Base-by-base conservation (phyloP, 768 basidiomycete genomes). In the Kwoniella mangroviensis region DNA sequence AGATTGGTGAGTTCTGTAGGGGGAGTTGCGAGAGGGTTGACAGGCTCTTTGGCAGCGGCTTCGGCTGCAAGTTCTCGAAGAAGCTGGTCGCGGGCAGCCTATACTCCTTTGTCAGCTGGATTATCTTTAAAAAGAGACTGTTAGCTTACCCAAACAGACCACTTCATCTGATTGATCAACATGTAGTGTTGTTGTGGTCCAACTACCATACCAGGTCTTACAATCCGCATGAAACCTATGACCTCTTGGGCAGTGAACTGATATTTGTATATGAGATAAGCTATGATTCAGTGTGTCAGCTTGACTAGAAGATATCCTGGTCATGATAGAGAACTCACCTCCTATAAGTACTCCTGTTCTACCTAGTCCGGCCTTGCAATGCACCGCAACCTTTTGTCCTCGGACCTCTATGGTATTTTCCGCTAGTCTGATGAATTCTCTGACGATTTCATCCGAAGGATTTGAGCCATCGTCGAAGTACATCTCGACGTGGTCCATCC, bases 391-490 rank as follows among this genome's bases (percentile, higher is more conserved):
- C 26, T 90, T 91, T 60, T 92, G 92, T 12, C 92, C 92, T 21
- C 45, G 63, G 15, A 76, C 83, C 71, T 91, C 89, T 56, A 98
- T 89, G 34, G 91, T 86, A 21, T 87, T 85, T 78, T 98, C 95
- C 1, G 91, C 89, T 64, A 92, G 84, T 74, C 92, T 90, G 74
- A 99, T 91, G 79, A 99, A 99, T 67, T 89, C 88, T 64, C 94
- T 88, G 54, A 94, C 92, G 76, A 98, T 97, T 68, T 97, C 93
- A 83, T 97, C 92, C 0, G 94, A 91, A 5, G 96, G 96, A 83
- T 98, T 98, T 24, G 94, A 97, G 22, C 97, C 97, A 81, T 99
- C 97, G 83, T 98, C 94, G 75, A 97, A 98, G 83, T 96, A 98
- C 72, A 98, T 87, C 13, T 78, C 77, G 34, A 75, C 67, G 56